Evolutionary conservation across 164 flowering plant genomes (phyloP).

Genomic region (Magnolia kwangsiensis): DNA sequence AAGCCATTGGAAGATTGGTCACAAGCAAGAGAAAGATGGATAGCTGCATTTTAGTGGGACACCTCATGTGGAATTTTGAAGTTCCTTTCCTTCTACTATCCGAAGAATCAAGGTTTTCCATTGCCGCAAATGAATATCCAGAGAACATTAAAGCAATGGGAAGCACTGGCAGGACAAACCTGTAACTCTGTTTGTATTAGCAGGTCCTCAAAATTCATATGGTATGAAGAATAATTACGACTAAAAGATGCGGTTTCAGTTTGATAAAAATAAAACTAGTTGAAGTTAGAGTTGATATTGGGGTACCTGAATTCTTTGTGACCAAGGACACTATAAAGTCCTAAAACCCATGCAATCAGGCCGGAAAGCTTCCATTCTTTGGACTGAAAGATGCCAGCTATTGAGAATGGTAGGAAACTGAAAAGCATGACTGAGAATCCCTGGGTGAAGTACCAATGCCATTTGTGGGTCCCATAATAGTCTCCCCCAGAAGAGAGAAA

Average conservation of each 20-base stretch:
- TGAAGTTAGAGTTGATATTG: neutral
- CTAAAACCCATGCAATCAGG: conserved; percentile 73
- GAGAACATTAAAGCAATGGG: conserved; percentile 84
- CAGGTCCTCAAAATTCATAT: conserved; percentile 4
- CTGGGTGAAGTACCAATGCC: conserved; percentile 95
- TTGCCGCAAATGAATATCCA: conserved; percentile 60
- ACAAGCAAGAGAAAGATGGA: conserved; percentile 59
- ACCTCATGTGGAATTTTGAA: conserved; percentile 13
- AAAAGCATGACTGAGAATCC: conserved; percentile 82
- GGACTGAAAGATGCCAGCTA: conserved; percentile 55
- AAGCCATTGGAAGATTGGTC: conserved; percentile 87
- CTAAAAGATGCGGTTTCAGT: neutral
- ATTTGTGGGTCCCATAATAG: conserved; percentile 88
- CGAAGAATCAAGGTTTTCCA: conserved; percentile 23
- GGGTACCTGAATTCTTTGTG: conserved; percentile 94
- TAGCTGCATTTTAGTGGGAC: conserved; percentile 32
- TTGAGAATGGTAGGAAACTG: conserved; percentile 66
- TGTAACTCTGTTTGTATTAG: conserved; percentile 30
- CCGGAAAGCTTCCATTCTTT: conserved; percentile 74
- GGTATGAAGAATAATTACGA: conserved; percentile 1
- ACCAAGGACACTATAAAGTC: conserved; percentile 74
- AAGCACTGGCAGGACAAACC: conserved; percentile 94
- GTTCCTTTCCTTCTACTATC: conserved; percentile 27
- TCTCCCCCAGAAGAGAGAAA: conserved; percentile 91
- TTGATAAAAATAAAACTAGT: neutral